A percentile compares a stretch with the other conserved stretches of the same genome.
Conservation (phyloP, 2,329 filamentous ascomycete species). For the Fusarium miscanthi region DNA sequence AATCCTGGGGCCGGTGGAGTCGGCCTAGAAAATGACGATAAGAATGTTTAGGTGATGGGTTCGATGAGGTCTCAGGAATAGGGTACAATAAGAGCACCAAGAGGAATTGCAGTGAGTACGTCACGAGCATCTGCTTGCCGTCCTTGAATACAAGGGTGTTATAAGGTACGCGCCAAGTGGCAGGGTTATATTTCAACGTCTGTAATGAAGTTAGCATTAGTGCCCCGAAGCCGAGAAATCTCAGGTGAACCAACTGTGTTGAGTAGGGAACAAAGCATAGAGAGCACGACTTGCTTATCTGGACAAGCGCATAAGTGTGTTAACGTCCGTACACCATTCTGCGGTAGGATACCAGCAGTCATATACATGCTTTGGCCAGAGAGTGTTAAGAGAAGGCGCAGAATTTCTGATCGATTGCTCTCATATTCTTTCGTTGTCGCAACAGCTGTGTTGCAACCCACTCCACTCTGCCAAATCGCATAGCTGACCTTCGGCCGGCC, state of each 20-base stretch:
- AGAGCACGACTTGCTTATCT: conserved; percentile 92
- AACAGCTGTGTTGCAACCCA: conserved; percentile 91
- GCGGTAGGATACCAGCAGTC: conserved; percentile 80
- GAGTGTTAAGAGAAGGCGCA: conserved; percentile 86
- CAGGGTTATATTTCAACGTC: conserved; percentile 96
- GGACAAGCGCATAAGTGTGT: conserved; percentile 89
- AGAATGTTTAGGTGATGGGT: conserved; percentile 81
- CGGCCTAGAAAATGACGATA: conserved; percentile 93
- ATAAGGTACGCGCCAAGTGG: conserved; percentile 92
- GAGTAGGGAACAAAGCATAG: conserved; percentile 88
- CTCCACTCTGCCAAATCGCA: conserved; percentile 97
- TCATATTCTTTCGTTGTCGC: conserved; percentile 92
- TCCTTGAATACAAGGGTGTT: conserved; percentile 93
- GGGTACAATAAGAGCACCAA: conserved; percentile 87
- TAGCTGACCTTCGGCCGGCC: conserved; percentile 86
- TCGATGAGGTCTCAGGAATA: conserved; percentile 79
- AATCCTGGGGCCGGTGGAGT: conserved; percentile 92
- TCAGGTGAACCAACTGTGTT: conserved; percentile 77
- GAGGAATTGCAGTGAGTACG: conserved; percentile 91
- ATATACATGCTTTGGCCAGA: conserved; percentile 95
- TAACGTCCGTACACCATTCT: conserved; percentile 83
- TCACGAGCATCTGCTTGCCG: conserved; percentile 88
- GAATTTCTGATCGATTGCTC: conserved; percentile 89
- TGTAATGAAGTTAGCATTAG: conserved; percentile 51
- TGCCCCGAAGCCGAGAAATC: not conserved